Evolutionary conservation across 306 rosid genomes (phyloP), one percentile per base, ranked within the genome.

Genomic region (Ormosia semicastrata): DNA sequence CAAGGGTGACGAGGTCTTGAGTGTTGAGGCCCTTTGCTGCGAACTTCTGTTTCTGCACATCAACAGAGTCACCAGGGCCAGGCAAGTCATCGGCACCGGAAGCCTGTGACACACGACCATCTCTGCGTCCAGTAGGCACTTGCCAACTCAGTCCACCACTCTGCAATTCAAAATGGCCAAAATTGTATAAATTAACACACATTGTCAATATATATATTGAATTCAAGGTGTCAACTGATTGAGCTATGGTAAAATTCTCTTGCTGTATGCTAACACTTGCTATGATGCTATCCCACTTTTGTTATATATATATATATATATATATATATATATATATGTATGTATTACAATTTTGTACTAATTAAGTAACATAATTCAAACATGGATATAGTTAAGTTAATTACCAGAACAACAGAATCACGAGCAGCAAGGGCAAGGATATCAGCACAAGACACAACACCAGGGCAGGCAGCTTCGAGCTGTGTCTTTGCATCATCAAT

Each of bases 1-100:
- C 76, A 46, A 88, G 85, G 50, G 85, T 54, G 58, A 88, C 91
- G 8, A 88, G 84, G 52, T 85, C 91, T 43, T 80, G 75, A 12
- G 85, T 37, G 56, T 47, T 62, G 49, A 88, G 89, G 13, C 91
- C 91, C 65, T 46, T 71, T 0, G 8, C 73, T 1, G 63, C 24
- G 73, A 88, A 85, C 67, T 76, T 71, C 0, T 63, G 68, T 29
- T 80, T 85, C 14, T 58, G 89, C 1, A 6, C 33, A 29, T 67
- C 84, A 37, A 85, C 54, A 7, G 83, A 64, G 4, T 85, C 88
- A 5, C 2, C 9, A 24, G 58, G 57, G 17, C 63, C 56, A 29
- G 85, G 83, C 68, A 88, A 63, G 17, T 24, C 24, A 24, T 58
- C 43, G 0, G 17, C 2, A 0, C 85, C 87, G 3, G 80, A 60